Conservation (phyloP, 352 stramenopile species). For the Phytophthora constricta region DNA sequence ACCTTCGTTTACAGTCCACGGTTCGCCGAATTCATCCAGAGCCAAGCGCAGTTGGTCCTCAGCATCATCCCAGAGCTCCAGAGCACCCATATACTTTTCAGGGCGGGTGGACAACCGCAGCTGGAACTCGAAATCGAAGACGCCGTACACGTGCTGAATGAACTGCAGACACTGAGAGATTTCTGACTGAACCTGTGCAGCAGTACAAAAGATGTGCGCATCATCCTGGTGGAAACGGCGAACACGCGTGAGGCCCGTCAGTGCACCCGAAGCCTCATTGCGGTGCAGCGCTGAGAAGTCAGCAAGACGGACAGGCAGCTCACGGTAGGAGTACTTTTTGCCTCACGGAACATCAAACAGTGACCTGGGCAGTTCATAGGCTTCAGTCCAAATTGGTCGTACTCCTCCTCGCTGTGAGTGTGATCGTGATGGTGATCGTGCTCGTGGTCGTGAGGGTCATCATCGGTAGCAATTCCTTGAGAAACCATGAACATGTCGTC, state of each 20-base stretch:
- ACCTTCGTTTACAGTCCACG: conserved; percentile 92
- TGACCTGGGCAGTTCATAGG: conserved; percentile 99
- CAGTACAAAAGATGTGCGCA: conserved; percentile 98
- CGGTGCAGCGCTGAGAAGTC: conserved; percentile 96
- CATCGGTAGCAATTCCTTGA: conserved; percentile 59
- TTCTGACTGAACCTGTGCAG: conserved; percentile 95
- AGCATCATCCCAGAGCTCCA: conserved; percentile 94
- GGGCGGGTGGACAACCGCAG: conserved; percentile 93
- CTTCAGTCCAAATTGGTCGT: conserved; percentile 97
- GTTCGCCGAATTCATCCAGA: conserved; percentile 71
- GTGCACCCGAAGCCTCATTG: conserved; percentile 95
- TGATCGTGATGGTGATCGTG: conserved; percentile 29
- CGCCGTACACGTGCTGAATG: conserved; percentile 93
- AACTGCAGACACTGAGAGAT: conserved; percentile 95
- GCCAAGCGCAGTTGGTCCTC: conserved; percentile 75
- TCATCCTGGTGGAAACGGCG: conserved; percentile 99
- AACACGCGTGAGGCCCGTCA: conserved; percentile 97
- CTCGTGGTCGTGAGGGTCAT: conserved; percentile 33
- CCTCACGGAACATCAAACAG: conserved; percentile 97
- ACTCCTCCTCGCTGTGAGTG: conserved; percentile 36
- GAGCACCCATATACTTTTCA: conserved; percentile 94
- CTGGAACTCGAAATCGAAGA: conserved; percentile 97
- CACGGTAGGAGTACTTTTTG: conserved; percentile 95
- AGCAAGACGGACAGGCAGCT: conserved; percentile 94
- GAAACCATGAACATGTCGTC: conserved; percentile 96